phyloP scores from a whole-genome alignment of 768 basidiomycete species.

The Trametopsis cervina region DNA sequence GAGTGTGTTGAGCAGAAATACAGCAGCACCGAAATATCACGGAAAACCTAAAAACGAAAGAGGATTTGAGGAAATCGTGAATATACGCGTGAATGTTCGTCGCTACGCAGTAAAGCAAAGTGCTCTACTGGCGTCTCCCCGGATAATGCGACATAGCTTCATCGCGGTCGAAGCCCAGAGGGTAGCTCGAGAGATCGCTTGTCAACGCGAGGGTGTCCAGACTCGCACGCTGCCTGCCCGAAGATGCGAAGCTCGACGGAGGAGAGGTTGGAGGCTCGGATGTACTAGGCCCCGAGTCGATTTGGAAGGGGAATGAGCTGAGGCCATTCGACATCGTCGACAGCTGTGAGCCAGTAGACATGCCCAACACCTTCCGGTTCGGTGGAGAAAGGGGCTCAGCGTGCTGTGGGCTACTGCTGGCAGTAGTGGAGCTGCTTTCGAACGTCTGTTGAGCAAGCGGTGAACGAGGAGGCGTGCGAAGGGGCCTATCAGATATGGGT shows the following conservation, averaged over 20 bases:
- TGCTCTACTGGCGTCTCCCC: not conserved
- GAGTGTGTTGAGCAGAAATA: slow-evolving; percentile 9
- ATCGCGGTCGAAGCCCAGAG: slow-evolving; percentile 58
- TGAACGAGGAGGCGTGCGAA: slow-evolving; percentile 69
- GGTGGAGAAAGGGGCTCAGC: slow-evolving; percentile 29
- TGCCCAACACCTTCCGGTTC: slow-evolving; percentile 52
- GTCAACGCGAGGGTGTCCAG: slow-evolving; percentile 82
- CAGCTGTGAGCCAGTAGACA: slow-evolving; percentile 71
- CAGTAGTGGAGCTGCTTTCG: not conserved
- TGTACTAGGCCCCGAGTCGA: slow-evolving; percentile 49
- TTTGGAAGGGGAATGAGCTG: slow-evolving; percentile 82
- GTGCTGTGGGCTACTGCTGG: not conserved
- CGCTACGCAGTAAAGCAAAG: not conserved
- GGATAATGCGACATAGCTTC: slow-evolving; percentile 14
- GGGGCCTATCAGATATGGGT: slow-evolving; percentile 76
- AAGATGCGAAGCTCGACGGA: slow-evolving; percentile 24
- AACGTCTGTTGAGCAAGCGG: slow-evolving; percentile 59
- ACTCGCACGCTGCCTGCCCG: slow-evolving; percentile 62
- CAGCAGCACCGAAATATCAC: slow-evolving; percentile 2
- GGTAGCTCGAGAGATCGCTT: slow-evolving; percentile 77
- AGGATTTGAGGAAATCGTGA: not conserved
- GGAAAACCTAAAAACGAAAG: not conserved
- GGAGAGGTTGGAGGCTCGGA: slow-evolving; percentile 25
- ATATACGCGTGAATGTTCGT: not conserved
- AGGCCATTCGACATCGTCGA: slow-evolving; percentile 78